Base-by-base conservation (phyloP, 495 filamentous ascomycete genomes). In the Thermothielavioides terrestris region DNA sequence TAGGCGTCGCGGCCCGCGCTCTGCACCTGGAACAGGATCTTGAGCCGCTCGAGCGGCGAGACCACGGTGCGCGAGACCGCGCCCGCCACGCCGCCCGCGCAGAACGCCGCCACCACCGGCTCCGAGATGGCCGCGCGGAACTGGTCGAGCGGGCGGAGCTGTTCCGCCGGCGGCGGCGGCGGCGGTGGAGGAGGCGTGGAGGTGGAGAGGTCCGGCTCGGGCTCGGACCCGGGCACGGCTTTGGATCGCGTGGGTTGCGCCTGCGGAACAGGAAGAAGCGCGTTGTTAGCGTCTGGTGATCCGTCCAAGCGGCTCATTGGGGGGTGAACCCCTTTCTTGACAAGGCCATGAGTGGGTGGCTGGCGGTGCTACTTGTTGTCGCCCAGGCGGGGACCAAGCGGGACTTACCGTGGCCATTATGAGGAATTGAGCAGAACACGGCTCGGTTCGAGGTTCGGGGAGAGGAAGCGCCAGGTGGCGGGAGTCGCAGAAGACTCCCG, bases 11-110 rank as follows among this genome's bases (percentile, higher is more conserved):
- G 79, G n/a, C 89, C 90, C 40, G 77, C 84, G 56, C 85, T 92
- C 73, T 98, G 92, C 21, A 98, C 79, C 63, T 98, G 92, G 58
- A 95, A 85, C n/a, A 98, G 73, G 54, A 98, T 98, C 67, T 98
- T 98, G 38, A 98, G 73, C 39, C 92, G 81, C 67, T 98, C 92
- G 30, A 98, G 78, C 12, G 92, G 92, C 27, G 90, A 95, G 1
- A 98, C 92, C 32, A 97, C 91, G 3, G 92, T 97, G 57, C 92
- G 79, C 32, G 90, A 96, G 18, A 98, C 90, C n/a, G 92, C 92
- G 52, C 92, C 92, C 4, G 92, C 92, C 12, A 95, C 82, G 53
- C 92, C 92, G 42, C 92, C 92, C n/a, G 89, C 94, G 60, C 94
- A 80, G 57, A 98, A 98, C 41, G 94, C 89, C 18, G 92, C 89